Evolutionary conservation across 768 basidiomycete species (phyloP), one percentile per base, ranked within the genome.

Genomic region (Bullera alba): DNA sequence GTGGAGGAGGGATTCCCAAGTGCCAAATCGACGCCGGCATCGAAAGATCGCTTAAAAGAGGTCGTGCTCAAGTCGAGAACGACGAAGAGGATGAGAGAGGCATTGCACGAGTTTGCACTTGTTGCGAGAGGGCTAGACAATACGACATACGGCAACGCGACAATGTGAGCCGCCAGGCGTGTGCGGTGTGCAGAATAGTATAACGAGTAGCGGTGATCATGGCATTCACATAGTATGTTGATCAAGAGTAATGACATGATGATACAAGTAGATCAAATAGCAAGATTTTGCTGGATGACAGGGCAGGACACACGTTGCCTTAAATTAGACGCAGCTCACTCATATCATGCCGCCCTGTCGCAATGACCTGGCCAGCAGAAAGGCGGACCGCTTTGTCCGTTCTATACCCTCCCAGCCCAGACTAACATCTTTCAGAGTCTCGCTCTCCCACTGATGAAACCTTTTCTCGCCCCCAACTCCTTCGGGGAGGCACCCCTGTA

Each of bases 101-200:
- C 89, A 0, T 83, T 87, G 10, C 83, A 89, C 57, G 86, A 92
- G 55, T 91, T 93, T 70, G 84, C 84, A 1, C 77, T 93, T 0
- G 79, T 93, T 17, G 84, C 87, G 10, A 75, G 89, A 63, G 89
- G 89, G 2, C 71, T 91, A 50, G 87, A 87, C 58, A 86, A 85
- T 6, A 84, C 87, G 7, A 83, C 80, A 53, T 92, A 91, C 70
- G 89, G 89, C 6, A 88, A 85, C 69, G 81, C 87, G 2, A 81
- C 83, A 77, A n/a, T n/a, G n/a, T n/a, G n/a, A n/a, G n/a, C n/a
- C n/a, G n/a, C n/a, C n/a, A n/a, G n/a, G n/a, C n/a, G n/a, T n/a
- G n/a, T n/a, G 58, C 61, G 15, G 25, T 57, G 7, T 60, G 36
- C 29, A 10, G n/a, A 23, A 44, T 14, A 15, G 19, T 21, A 44